These are phyloP conservation scores for Proliferodiscus dingleyae DNA, from an alignment of 2,329 filamentous ascomycete species.

Conservation along the genomic window DNA sequence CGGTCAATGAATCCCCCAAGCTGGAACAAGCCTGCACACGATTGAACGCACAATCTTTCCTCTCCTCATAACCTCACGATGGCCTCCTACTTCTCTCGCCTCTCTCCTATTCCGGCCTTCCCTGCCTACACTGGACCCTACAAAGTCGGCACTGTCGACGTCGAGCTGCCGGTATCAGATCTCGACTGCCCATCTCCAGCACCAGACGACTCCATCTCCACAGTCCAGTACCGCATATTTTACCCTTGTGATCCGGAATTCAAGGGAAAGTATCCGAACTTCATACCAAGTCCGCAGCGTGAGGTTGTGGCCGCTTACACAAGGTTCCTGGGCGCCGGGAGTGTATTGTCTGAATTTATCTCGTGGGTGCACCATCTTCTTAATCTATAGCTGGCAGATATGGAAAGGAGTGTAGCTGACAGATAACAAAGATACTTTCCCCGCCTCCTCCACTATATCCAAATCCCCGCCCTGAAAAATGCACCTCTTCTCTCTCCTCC, in stretches of 20 bases:
- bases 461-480: slow-evolving; percentile 68
- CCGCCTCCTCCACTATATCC: slow-evolving; percentile 66
- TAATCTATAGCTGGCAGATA: neutral
- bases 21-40: too few relatives aligned
- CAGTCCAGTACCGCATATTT: slow-evolving; percentile 76
- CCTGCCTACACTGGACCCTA: slow-evolving; percentile 73
- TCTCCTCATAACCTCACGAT: slow-evolving; percentile 17
- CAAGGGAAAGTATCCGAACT: slow-evolving; percentile 54
- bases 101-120: slow-evolving; percentile 68
- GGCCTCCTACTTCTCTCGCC: slow-evolving; percentile 37
- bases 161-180: slow-evolving; percentile 68
- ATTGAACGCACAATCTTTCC: too few relatives aligned
- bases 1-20: too few relatives aligned
- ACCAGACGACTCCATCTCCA: slow-evolving; percentile 57
- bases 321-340: slow-evolving; percentile 65
- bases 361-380: slow-evolving; percentile 43
- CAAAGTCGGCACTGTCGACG: slow-evolving; percentile 72
- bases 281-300: slow-evolving; percentile 74
- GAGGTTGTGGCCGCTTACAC: slow-evolving; percentile 71
- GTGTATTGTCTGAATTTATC: slow-evolving; percentile 51
- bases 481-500: slow-evolving; percentile 54
- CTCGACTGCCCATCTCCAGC: slow-evolving; percentile 49
- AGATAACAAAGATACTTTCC: slow-evolving; percentile 53
- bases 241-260: slow-evolving; percentile 60
- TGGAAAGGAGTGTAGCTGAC: neutral